Conservation (phyloP, 2,329 filamentous ascomycete genomes). For the Penicillium vulpinum region DNA sequence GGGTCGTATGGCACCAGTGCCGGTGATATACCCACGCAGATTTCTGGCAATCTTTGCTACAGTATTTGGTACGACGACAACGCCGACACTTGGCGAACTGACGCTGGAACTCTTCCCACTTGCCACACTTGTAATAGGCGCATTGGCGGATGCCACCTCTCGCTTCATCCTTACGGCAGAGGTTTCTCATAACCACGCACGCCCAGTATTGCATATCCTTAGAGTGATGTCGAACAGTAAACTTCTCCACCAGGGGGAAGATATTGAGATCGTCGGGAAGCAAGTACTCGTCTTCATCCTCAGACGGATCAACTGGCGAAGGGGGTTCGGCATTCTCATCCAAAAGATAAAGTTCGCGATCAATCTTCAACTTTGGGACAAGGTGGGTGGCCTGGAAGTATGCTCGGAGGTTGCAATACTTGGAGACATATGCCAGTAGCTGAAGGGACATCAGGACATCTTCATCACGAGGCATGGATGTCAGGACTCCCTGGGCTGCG, state of each 20-base stretch:
- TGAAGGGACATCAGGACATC: conserved; percentile 98
- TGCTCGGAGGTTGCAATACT: conserved; percentile 92
- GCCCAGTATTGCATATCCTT: conserved; percentile 99
- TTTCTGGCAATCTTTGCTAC: conserved; percentile 99
- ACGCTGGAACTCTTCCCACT: conserved; percentile 95
- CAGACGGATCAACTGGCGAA: conserved; percentile 40
- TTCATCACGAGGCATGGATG: conserved; percentile 93
- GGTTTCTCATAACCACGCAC: conserved; percentile 96
- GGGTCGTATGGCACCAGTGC: conserved; percentile 76
- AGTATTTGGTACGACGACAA: conserved; percentile 96
- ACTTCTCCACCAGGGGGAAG: conserved; percentile 96
- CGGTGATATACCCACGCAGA: conserved; percentile 97
- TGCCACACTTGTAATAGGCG: conserved; percentile 96
- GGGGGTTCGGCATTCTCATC: conserved; percentile 63
- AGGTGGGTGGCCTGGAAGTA: conserved; percentile 96
- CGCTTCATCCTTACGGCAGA: conserved; percentile 96
- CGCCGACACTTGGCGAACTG: conserved; percentile 98
- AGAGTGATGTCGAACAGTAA: conserved; percentile 91
- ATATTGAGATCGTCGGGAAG: conserved; percentile 96
- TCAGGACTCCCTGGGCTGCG: conserved; percentile 69
- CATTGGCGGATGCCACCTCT: conserved; percentile 94
- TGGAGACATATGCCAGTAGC: conserved; percentile 93
- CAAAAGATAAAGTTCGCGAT: conserved; percentile 75
- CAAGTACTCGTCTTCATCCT: conserved; percentile 81
- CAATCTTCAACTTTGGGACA: conserved; percentile 87